Evolutionary conservation across 148 eudicot genomes (phyloP).

Genomic region (Amaranthus cruentus): DNA sequence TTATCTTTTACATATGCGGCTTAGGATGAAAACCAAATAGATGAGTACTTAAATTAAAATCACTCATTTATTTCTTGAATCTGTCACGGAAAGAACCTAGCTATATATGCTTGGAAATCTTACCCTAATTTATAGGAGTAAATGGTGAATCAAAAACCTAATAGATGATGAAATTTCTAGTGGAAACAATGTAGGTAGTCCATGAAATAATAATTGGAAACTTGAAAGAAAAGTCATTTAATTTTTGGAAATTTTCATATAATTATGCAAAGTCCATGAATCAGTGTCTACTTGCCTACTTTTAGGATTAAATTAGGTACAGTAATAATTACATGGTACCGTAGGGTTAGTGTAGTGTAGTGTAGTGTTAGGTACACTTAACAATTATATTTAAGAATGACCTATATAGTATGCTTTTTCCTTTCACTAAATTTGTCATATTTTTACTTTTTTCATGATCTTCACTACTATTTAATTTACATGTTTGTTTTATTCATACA

Average conservation of each 20-base stretch:
- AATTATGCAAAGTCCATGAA: background rate
- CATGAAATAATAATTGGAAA: background rate
- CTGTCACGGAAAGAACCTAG: too few species aligned
- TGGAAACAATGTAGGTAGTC: background rate
- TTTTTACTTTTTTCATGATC: too few species aligned
- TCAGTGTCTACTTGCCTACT: background rate
- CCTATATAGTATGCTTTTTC: background rate
- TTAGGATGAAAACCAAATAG: too few species aligned
- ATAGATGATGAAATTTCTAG: background rate
- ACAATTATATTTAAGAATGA: background rate
- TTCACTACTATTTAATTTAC: too few species aligned
- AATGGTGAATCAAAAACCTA: background rate
- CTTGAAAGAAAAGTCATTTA: background rate
- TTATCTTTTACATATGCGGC: too few species aligned
- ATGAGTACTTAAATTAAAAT: too few species aligned
- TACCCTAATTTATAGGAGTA: too few species aligned
- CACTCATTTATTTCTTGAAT: too few species aligned
- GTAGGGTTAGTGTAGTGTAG: background rate
- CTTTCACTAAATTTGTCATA: too few species aligned
- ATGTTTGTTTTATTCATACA: too few species aligned
- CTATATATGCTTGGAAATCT: too few species aligned
- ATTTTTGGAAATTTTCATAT: background rate
- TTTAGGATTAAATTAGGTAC: slow-evolving; percentile 2
- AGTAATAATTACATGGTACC: slow-evolving; percentile 4
- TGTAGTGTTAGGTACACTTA: slow-evolving; percentile 11